Evolutionary conservation across 768 basidiomycete genomes (phyloP).

Genomic region (Hortiboletus flavorubellus): DNA sequence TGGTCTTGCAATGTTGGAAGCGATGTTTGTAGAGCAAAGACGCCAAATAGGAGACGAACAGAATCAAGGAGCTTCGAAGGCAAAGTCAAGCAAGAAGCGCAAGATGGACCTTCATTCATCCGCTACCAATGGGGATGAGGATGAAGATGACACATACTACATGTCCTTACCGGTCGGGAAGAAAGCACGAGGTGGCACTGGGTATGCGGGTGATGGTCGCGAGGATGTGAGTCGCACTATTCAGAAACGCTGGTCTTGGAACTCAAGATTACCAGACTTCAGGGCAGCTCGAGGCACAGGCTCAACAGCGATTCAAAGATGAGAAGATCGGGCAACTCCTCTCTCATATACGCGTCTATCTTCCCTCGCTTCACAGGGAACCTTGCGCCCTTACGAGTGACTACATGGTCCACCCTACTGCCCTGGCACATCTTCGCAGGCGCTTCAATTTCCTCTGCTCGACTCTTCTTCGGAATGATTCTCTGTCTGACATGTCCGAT

Average conservation of each 20-base stretch:
- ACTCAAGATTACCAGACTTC: constrained; percentile 50
- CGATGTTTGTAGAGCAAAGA: constrained; percentile 57
- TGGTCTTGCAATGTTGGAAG: constrained; percentile 83
- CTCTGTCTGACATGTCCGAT: constrained; percentile 92
- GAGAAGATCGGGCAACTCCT: constrained; percentile 68
- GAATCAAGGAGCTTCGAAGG: constrained; percentile 23
- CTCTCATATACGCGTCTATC: constrained; percentile 69
- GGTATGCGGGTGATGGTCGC: constrained; percentile 78
- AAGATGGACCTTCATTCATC: constrained; percentile 34
- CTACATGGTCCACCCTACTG: constrained; percentile 88
- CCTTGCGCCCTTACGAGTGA: constrained; percentile 83
- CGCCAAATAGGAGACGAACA: constrained; percentile 32
- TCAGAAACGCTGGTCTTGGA: background rate
- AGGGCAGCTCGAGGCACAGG: constrained; percentile 76
- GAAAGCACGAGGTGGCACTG: constrained; percentile 76
- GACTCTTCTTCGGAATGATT: constrained; percentile 85
- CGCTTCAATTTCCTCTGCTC: constrained; percentile 89
- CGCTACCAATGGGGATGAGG: constrained; percentile 39
- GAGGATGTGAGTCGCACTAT: constrained; percentile 69
- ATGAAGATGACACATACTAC: constrained; percentile 52
- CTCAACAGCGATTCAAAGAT: constrained; percentile 71
- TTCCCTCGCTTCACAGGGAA: constrained; percentile 74
- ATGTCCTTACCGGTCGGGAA: constrained; percentile 45
- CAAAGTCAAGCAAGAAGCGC: constrained; percentile 39
- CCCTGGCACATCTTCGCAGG: constrained; percentile 86